A percentile compares a stretch with the other conserved stretches of the same genome.
These are phyloP conservation scores for Seiridium cupressi DNA, from an alignment of 2,329 filamentous ascomycete genomes.

Conservation along the genomic window DNA sequence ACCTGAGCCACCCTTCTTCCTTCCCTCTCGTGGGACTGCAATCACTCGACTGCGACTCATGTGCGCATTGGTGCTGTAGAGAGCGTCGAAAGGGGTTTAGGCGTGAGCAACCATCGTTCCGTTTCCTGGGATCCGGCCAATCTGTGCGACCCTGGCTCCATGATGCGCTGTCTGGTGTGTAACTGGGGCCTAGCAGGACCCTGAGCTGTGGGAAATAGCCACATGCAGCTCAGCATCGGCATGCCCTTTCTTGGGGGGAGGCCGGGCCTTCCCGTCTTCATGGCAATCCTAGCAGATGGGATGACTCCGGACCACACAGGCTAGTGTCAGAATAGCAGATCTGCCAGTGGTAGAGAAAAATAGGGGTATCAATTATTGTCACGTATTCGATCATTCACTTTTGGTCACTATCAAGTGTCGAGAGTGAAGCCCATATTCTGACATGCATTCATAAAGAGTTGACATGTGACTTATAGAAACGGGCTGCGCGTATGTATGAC, in stretches of 20 bases:
- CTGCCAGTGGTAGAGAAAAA: not conserved
- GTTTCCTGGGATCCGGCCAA: not conserved
- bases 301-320: not conserved
- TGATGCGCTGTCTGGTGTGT: constrained; percentile 7
- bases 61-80: constrained; percentile 8
- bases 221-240: not conserved
- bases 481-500: not conserved
- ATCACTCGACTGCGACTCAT: not conserved
- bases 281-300: not conserved
- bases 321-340: not conserved
- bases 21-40: not conserved
- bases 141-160: not conserved
- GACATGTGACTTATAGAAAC: no score
- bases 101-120: not conserved
- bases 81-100: constrained; percentile 16
- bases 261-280: constrained; percentile 2
- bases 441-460: no score
- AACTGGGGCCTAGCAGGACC: not conserved
- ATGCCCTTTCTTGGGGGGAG: not conserved
- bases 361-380: not conserved
- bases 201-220: not conserved
- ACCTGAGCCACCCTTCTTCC: constrained; percentile 12
- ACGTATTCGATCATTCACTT: no score
- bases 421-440: no score
- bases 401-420: no score